These are phyloP conservation scores for Metarhizium humberi DNA, from an alignment of 2,329 filamentous ascomycete genomes.

Conservation along the genomic window DNA sequence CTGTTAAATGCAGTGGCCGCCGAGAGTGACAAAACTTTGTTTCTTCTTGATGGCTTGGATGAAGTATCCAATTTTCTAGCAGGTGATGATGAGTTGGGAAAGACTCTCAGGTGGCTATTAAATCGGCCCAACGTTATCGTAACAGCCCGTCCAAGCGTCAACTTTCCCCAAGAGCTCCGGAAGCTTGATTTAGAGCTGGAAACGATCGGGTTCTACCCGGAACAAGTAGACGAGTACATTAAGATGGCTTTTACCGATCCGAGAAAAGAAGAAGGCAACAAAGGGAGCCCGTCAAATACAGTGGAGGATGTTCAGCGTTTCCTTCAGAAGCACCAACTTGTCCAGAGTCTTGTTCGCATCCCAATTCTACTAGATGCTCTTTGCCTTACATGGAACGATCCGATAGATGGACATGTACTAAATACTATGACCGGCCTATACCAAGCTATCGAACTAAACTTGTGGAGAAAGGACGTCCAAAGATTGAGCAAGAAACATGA, in stretches of 20 bases:
- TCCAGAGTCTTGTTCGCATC: constrained; percentile 29
- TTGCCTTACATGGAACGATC: constrained; percentile 26
- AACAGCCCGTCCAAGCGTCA: constrained; percentile 26
- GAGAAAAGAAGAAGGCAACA: too few relatives aligned
- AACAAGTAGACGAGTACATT: constrained; percentile 26
- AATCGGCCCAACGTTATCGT: constrained; percentile 27
- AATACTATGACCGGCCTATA: constrained; percentile 28
- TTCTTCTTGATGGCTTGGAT: constrained; percentile 34
- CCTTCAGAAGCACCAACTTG: constrained; percentile 19
- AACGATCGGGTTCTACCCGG: constrained; percentile 27
- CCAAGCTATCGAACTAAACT: constrained; percentile 19
- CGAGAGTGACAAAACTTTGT: constrained; percentile 17
- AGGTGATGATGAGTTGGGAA: constrained; percentile 8
- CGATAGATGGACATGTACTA: neutral
- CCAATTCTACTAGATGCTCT: constrained; percentile 35
- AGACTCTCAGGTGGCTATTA: constrained; percentile 18
- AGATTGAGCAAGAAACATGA: constrained; percentile 15
- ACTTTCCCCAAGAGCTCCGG: constrained; percentile 4
- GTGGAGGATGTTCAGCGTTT: constrained; percentile 20
- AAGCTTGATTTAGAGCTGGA: constrained; percentile 27
- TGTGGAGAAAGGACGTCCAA: constrained; percentile 30
- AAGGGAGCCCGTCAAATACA: too few relatives aligned
- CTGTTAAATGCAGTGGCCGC: too few relatives aligned
- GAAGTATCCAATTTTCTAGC: constrained; percentile 22
- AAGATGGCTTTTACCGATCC: constrained; percentile 5